Base-by-base conservation (phyloP, 2,329 filamentous ascomycete genomes). In the Alternaria gaisen region DNA sequence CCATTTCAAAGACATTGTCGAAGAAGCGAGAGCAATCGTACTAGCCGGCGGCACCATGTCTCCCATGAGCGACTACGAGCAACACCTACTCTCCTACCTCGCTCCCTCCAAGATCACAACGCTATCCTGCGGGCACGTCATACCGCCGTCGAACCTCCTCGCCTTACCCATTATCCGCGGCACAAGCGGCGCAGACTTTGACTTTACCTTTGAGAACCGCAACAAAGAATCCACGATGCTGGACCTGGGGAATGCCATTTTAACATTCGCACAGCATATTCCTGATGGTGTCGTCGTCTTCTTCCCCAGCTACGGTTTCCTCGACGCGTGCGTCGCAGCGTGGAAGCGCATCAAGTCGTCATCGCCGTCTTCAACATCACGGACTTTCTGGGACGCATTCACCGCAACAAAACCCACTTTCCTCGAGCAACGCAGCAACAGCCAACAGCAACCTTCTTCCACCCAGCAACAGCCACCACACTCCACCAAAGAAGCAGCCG, bases 11-110 rank as follows among this genome's bases (percentile, higher is more conserved):
- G 91, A 94, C 11, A 91, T 98, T 53, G 92, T 94, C 2, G 88
- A 92, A 30, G 89, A 91, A 63, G 93, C 95, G 0, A 86, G 93
- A 59, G 92, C 94, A 2, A 91, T 99, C 4, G 90, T 99, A 42
- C 83, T 99, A 4, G 95, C 94, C 0, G 95, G 95, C 59, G 95
- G 95, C 22, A 99, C 95, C 26, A 98, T 99, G 95, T 97, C 95
- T 3, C 95, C 95, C 0, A 97, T 98, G 82, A 87, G 90, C 24
- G 95, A 98, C 80, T 99, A 97, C 79, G 89, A 86, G 36, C 86
- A 90, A 4, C 92, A 97, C 70, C 84, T 99, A 0, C 95, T 99
- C 64, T 91, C 94, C 0, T 90, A 91, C 50, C 78, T 97, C 0
- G 75, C 86, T 0, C 68, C 84, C 0, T 79, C 82, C 0, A 87